Conservation (phyloP, 129 eudicot species). For the Mikania micrantha region DNA sequence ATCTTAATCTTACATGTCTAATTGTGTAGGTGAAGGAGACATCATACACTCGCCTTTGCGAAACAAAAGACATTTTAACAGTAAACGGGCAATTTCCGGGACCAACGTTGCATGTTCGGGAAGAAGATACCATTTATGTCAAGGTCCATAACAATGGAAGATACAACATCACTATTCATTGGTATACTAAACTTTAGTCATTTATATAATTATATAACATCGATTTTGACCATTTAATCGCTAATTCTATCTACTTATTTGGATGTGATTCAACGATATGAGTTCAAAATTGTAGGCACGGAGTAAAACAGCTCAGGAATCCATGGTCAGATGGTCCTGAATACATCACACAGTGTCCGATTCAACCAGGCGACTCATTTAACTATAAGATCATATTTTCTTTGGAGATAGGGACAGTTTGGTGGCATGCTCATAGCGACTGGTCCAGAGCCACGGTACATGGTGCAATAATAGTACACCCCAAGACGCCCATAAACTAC, state of each 20-base stretch:
- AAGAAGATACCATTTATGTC: constrained; percentile 45
- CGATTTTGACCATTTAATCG: too few species aligned
- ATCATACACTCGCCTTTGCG: constrained; percentile 44
- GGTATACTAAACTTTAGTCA: too few species aligned
- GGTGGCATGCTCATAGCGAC: constrained; percentile 90
- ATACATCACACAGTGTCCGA: constrained; percentile 70
- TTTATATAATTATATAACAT: too few species aligned
- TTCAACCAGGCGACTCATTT: constrained; percentile 46
- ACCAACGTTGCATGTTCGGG: constrained; percentile 39
- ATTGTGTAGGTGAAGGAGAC: constrained; percentile 51
- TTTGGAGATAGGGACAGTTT: constrained; percentile 56
- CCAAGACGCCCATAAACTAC: constrained; percentile 19
- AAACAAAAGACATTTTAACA: constrained; percentile 47
- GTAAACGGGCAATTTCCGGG: constrained; percentile 75
- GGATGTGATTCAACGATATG: too few species aligned
- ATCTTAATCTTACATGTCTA: background rate
- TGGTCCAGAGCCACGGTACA: constrained; percentile 77
- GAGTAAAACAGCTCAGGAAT: constrained; percentile 53
- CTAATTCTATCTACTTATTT: too few species aligned
- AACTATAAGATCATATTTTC: constrained; percentile 47
- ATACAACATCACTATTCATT: constrained; percentile 58
- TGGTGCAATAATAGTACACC: constrained; percentile 49
- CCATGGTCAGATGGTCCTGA: constrained; percentile 82
- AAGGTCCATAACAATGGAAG: constrained; percentile 43
- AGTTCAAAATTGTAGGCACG: constrained; percentile 50